Base-by-base conservation (phyloP, 2,329 filamentous ascomycete genomes). In the Xylaria sp. region DNA sequence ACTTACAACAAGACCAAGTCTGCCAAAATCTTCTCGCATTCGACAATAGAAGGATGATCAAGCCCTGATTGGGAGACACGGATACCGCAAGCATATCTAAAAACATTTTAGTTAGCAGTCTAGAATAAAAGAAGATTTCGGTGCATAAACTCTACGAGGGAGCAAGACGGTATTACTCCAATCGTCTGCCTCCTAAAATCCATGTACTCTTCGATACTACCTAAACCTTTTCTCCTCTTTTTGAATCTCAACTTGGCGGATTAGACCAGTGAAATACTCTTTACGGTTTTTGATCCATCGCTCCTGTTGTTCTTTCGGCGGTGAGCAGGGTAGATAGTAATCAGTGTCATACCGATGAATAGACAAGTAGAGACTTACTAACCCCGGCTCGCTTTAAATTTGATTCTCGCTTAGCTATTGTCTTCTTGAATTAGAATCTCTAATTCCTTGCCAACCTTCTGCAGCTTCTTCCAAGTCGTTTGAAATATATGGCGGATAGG, bases 401-500 rank as follows among this genome's bases (percentile, higher is more conserved):
- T 34, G 6, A 27, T 32, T 56, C 17, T 12, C 24, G 34, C 2
- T 36, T 36, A 11, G 34, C 24, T 27, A 27, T 27, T 4, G 24
- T 27, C 24, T 36, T 36, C 34, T 7, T 36, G 34, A 11, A 36
- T 27, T 27, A 4, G 24, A 36, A 36, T 36, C 2, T 36, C 34
- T 36, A 11, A n/a, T n/a, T n/a, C 9, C 14, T 27, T 3, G 2
- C 36, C 24, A 56, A 65, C 67, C 64, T 71, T 55, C 45, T 71
- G 64, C 21, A 78, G 51, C 12, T 72, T 71, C 6, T 67, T 58
- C 76, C 76, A 79, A 3, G 73, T 72, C 7, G 60, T 55, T 58
- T 78, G 76, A 57, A 79, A 77, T 4, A 75, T 71, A 54, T 75
- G 69, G 21, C 74, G 67, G 7, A 79, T 70, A 14, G 71, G 69